phyloP scores from a whole-genome alignment of 169 alveolate genomes.

The Eimeria falciformis region DNA sequence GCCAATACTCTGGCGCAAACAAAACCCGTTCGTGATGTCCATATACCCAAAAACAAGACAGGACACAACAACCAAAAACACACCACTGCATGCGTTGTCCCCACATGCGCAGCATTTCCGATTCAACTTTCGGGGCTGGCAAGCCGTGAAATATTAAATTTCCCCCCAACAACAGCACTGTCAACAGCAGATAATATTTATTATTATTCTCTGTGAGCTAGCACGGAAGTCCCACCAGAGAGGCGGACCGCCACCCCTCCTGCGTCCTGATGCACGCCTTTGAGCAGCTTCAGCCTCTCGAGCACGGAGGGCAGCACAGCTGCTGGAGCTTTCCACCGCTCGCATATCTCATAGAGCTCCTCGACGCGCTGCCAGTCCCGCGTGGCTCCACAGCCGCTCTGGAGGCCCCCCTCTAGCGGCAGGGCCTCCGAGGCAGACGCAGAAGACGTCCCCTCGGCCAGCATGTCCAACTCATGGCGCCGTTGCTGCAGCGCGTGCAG shows the following conservation, averaged over 20 bases:
- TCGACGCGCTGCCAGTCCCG: slow-evolving; percentile 77
- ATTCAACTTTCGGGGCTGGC: too few relatives aligned
- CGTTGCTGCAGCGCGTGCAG: slow-evolving; percentile 77
- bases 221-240: slow-evolving; percentile 45
- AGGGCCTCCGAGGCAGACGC: not conserved
- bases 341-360: slow-evolving; percentile 74
- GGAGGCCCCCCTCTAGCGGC: not conserved
- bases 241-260: slow-evolving; percentile 76
- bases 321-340: slow-evolving; percentile 76
- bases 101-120: too few relatives aligned
- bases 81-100: not conserved
- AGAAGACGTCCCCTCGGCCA: slow-evolving; percentile 48
- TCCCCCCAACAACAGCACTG: too few relatives aligned
- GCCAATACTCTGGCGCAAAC: too few relatives aligned
- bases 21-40: not conserved
- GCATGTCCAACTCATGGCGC: slow-evolving; percentile 72
- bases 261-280: slow-evolving; percentile 77
- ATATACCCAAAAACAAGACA: not conserved
- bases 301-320: slow-evolving; percentile 75
- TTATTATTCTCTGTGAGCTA: not conserved
- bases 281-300: slow-evolving; percentile 70
- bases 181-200: too few relatives aligned
- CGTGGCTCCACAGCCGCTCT: slow-evolving; percentile 1
- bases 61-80: not conserved
- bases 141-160: too few relatives aligned